Evolutionary conservation across 2,329 filamentous ascomycete genomes (phyloP).

Genomic region (Penicillium sp.): DNA sequence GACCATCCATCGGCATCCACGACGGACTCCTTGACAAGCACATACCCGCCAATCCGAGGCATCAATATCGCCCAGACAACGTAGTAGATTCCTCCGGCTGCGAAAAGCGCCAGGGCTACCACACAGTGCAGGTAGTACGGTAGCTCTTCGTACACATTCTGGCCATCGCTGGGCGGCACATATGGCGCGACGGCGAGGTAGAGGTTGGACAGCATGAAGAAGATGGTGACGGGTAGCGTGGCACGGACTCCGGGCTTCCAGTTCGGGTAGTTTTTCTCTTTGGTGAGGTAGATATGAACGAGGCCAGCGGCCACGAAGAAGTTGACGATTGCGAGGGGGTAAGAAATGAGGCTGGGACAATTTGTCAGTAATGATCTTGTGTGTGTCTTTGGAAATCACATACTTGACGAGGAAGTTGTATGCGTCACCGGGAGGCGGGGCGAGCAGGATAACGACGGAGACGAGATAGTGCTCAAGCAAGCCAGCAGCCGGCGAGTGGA

Average conservation of each 20-base stretch:
- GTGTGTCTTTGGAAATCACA: slow-evolving; percentile 9
- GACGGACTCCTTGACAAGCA: slow-evolving; percentile 48
- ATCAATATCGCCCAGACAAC: slow-evolving; percentile 44
- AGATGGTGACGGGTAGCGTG: slow-evolving; percentile 43
- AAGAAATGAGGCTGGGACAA: slow-evolving; percentile 29
- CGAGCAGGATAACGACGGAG: slow-evolving; percentile 56
- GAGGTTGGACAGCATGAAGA: slow-evolving; percentile 47
- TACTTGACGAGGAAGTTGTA: slow-evolving; percentile 53
- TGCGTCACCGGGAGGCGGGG: slow-evolving; percentile 57
- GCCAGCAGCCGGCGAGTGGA: slow-evolving; percentile 53
- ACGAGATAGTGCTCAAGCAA: slow-evolving; percentile 58
- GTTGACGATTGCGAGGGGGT: slow-evolving; percentile 42
- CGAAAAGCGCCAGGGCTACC: slow-evolving; percentile 45
- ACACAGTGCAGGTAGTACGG: slow-evolving; percentile 49
- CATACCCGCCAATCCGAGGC: slow-evolving; percentile 40
- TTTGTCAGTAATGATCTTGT: background rate
- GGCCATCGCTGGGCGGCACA: slow-evolving; percentile 41
- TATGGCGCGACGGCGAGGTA: slow-evolving; percentile 48
- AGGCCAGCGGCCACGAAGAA: slow-evolving; percentile 45
- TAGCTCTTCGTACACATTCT: slow-evolving; percentile 46
- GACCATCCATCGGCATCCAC: slow-evolving; percentile 58
- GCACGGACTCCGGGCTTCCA: slow-evolving; percentile 45
- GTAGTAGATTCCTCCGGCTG: slow-evolving; percentile 45
- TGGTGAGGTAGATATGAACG: slow-evolving; percentile 40
- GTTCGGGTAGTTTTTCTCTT: slow-evolving; percentile 33